Base-by-base conservation (phyloP, 495 filamentous ascomycete species). In the Gamarada debralockiae region DNA sequence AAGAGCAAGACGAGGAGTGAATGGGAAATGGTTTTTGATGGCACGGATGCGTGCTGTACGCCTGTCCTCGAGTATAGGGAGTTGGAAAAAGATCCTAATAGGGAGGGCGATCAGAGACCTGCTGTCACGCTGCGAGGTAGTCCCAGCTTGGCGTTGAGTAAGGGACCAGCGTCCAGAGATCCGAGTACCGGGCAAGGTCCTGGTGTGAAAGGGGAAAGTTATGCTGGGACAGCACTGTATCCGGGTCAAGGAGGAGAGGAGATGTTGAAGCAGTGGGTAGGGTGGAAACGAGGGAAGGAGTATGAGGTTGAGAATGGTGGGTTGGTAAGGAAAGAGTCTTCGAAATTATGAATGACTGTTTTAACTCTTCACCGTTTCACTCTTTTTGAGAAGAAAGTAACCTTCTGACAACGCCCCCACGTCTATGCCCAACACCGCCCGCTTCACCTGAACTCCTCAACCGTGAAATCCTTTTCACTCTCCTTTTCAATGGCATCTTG, bases 31-130 rank as follows among this genome's bases (percentile, higher is more conserved):
- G 67, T 95, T 2, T 97, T 96, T 65, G 86, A 93, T 60, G 87
- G 86, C 15, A 92, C 83, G 0, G 92, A 97, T 73, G 91, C 92
- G 8, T 97, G 92, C 66, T 90, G 87, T 50, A 92, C 90, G 18
- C 91, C 92, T 2, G 87, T 97, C 2, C 67, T 95, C 45, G 83
- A 81, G 38, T 85, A 87, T 60, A 56, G 36, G 0, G 92, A 96
- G 68, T 70, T 96, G 50, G 79, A 88, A 63, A 65, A 69, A n/a
- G 65, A 73, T 24, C 72, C 75, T 4, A 59, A 53, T 38, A 63
- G 69, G 44, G 77, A 78, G 55, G 90, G 83, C 55, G 86, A 95
- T 52, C 90, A 92, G 64, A 71, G 89, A 55, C 85, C 89, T 20
- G 69, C 80, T 10, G 89, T 96, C 8, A 80, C 83, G 27, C 67